phyloP scores from a whole-genome alignment of 1,284 basidiomycete genomes.

The Sporisorium exsertum region DNA sequence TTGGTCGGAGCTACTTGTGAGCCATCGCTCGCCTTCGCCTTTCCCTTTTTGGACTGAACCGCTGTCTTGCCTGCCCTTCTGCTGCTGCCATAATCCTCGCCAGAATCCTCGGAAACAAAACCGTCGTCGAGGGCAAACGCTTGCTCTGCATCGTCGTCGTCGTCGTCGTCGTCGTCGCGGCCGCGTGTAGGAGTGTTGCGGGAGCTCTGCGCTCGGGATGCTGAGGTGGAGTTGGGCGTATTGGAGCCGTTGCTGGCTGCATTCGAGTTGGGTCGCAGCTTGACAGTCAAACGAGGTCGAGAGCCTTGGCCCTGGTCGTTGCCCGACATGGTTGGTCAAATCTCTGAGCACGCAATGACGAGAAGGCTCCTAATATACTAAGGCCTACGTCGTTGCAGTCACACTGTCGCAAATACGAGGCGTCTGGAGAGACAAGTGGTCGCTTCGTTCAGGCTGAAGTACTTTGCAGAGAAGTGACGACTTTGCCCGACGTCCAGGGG shows the following conservation, averaged over 20 bases:
- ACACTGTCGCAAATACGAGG: not conserved
- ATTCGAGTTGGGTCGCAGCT: slow-evolving; percentile 36
- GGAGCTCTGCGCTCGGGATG: slow-evolving; percentile 33
- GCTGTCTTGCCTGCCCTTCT: slow-evolving; percentile 10
- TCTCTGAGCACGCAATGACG: not conserved
- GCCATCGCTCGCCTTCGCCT: slow-evolving; percentile 6
- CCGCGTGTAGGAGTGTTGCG: slow-evolving; percentile 17
- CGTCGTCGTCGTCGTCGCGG: slow-evolving; percentile 27
- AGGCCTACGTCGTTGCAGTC: too few relatives aligned
- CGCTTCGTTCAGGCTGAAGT: slow-evolving; percentile 2
- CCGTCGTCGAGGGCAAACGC: slow-evolving; percentile 39
- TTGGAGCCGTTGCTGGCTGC: slow-evolving; percentile 26
- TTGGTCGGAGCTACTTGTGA: slow-evolving; percentile 5
- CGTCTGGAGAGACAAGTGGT: not conserved
- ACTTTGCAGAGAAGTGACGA: not conserved
- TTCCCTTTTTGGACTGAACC: slow-evolving; percentile 17
- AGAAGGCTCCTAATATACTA: not conserved
- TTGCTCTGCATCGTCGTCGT: slow-evolving; percentile 37
- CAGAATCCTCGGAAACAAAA: slow-evolving; percentile 49
- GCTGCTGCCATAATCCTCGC: slow-evolving; percentile 39
- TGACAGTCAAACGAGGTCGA: slow-evolving; percentile 47
- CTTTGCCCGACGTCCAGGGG: slow-evolving; percentile 3
- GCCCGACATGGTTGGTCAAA: slow-evolving; percentile 10
- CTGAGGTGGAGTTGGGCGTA: slow-evolving; percentile 28
- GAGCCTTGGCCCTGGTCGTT: slow-evolving; percentile 25